Base-by-base conservation (phyloP, 495 filamentous ascomycete genomes). In the Penicillium diatomitis region DNA sequence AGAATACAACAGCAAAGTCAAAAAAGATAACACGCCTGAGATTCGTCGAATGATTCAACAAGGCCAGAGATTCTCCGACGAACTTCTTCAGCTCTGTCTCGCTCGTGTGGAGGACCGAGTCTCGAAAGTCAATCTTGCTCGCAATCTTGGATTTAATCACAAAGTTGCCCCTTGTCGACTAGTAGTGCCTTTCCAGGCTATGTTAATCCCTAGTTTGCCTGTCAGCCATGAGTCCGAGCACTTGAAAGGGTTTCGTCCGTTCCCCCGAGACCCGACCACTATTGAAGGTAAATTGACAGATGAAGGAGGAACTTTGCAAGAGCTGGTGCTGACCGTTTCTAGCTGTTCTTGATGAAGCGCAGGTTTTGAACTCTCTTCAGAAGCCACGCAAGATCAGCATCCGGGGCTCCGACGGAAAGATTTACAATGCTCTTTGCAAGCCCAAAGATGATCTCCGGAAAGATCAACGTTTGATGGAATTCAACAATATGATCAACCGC, bases 391-490 rank as follows among this genome's bases (percentile, higher is more conserved):
- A 88, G 59, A 83, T 99, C 53, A 88, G 82, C 31, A 87, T 92
- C 31, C 78, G 84, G 38, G 92, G 90, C 5, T 90, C 87, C 0
- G 89, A 99, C 66, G 92, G 92, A 8, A 82, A 83, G 44, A 73
- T 78, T 5, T 99, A 99, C 58, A 84, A 85, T 30, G 80, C 96
- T 10, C 76, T 99, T 41, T 92, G 94, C 72, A 99, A 99, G 58
- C 92, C 92, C 4, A 97, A 97, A 64, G 92, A 97, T 60, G 94
- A 99, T 64, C 76, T 99, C 4, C 85, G 92, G 5, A 97, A 95
- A 55, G 92, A 99, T 53, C 90, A 95, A 57, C 86, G 92, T 41
- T 80, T 98, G 20, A 97, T 99, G 94, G 94, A 97, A 61, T 99
- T 97, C 75, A 96, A 96, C 62, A 82, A 84, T 48, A 90, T 96